Base-by-base conservation (phyloP, 2,329 filamentous ascomycete genomes). In the Stromatinia cepivora region DNA sequence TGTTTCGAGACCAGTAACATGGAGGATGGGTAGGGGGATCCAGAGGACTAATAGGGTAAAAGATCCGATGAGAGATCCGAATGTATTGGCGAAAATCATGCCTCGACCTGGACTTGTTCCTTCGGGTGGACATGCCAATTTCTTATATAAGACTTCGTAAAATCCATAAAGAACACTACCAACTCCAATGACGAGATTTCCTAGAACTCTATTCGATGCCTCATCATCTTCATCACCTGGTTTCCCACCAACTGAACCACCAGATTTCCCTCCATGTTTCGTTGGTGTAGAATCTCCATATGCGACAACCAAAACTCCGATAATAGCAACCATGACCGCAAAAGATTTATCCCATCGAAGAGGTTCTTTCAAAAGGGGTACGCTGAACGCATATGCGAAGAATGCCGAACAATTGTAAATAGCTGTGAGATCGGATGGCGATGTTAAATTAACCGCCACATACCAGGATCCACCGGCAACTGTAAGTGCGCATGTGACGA, bases 331-430 rank as follows among this genome's bases (percentile, higher is more conserved):
- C 15, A 88, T 84, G 1, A 99, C 95, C 5, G 94, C 92, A 64
- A 96, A 79, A 39, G 93, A 89, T 82, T 99, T 99, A 81, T 92
- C 92, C 50, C 90, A 81, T 31, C 92, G 89, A 17, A 97, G 81
- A 73, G 91, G 92, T 80, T 99, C 95, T 69, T 92, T 89, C 3
- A 99, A 84, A 25, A 99, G 81, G 0, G 94, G 93, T 57, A 99
- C 93, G 58, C 92, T 96, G 79, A 99, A 99, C 17, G 92, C 94
- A 78, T 99, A 99, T 62, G 95, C 95, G 79, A 99, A 99, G 81
- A 99, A 99, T 70, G 95, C 94, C 66, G 92, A 97, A 84, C 95
- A 99, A 82, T 99, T 99, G 86, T 99, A 99, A 76, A 99, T 99
- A 67, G 95, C 95, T 0, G 95, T 99, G 75, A 99, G 82, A 80